Evolutionary conservation across 2,329 filamentous ascomycete species (phyloP).

Genomic region (Botrytis paeoniae): DNA sequence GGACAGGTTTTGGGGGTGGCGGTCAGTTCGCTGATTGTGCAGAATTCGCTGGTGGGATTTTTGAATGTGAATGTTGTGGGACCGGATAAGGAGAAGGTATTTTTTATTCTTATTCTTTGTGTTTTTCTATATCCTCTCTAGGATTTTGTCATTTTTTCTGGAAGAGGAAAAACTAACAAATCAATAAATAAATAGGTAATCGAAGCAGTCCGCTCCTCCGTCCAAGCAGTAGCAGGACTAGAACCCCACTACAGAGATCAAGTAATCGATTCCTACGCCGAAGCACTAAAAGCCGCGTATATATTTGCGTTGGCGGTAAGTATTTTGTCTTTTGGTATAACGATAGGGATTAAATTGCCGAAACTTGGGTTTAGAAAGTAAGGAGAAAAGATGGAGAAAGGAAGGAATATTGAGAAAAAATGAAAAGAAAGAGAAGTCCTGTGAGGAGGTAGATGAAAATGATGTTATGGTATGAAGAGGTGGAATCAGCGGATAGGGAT

Average conservation of each 20-base stretch:
- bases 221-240: conserved; percentile 51
- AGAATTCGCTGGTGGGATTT: conserved; percentile 64
- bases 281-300: conserved; percentile 47
- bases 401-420: conserved; percentile 31
- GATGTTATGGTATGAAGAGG: too few relatives aligned
- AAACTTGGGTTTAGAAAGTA: conserved; percentile 47
- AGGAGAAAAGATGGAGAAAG: neutral
- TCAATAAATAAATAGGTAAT: conserved; percentile 42
- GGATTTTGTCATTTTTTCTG: neutral
- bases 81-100: conserved; percentile 49
- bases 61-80: conserved; percentile 58
- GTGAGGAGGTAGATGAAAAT: neutral
- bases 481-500: neutral
- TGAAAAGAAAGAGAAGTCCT: neutral
- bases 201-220: conserved; percentile 50
- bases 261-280: conserved; percentile 54
- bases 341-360: conserved; percentile 54
- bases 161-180: neutral
- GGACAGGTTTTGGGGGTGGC: conserved; percentile 74
- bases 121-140: neutral
- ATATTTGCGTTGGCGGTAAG: conserved; percentile 47
- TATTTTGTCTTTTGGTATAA: conserved; percentile 46
- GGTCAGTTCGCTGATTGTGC: conserved; percentile 66
- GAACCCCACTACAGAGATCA: conserved; percentile 48
- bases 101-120: neutral